Conservation (phyloP, 2,329 filamentous ascomycete species). For the Ampelomyces quisqualis region DNA sequence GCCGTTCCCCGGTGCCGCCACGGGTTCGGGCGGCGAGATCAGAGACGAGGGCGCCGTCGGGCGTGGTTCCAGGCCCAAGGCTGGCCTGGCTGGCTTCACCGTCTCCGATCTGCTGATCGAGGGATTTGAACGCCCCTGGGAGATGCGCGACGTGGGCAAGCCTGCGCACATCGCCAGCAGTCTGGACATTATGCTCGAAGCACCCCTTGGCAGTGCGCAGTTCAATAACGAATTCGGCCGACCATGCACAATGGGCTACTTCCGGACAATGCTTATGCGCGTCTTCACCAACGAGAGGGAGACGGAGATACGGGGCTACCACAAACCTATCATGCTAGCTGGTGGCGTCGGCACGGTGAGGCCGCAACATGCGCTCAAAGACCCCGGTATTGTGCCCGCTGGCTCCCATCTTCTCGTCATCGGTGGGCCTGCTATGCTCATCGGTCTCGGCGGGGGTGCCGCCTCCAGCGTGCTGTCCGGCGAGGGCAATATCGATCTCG, state of each 20-base stretch:
- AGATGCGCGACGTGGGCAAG: conserved; percentile 77
- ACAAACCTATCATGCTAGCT: conserved; percentile 98
- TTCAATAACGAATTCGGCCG: conserved; percentile 99
- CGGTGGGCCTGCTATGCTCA: conserved; percentile 95
- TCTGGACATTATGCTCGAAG: conserved; percentile 96
- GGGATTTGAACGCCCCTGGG: conserved; percentile 80
- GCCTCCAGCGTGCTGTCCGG: conserved; percentile 88
- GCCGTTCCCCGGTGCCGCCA: conserved; percentile 88
- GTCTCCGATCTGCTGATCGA: conserved; percentile 94
- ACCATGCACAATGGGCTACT: conserved; percentile 84
- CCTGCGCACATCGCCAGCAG: conserved; percentile 91
- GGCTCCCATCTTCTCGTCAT: conserved; percentile 92
- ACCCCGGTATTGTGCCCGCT: conserved; percentile 72
- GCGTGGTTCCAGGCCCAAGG: conserved; percentile 87
- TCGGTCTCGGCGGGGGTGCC: conserved; percentile 91
- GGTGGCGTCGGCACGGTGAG: conserved; percentile 91
- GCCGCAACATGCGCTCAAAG: conserved; percentile 87
- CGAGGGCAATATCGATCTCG: conserved; percentile 85
- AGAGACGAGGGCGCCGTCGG: conserved; percentile 94
- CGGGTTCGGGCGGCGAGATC: conserved; percentile 93
- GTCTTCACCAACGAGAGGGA: conserved; percentile 61
- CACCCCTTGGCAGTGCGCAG: conserved; percentile 87
- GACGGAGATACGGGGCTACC: conserved; percentile 81
- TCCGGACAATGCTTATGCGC: conserved; percentile 80
- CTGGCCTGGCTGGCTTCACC: conserved; percentile 88